Base-by-base conservation (phyloP, 805 yeast genomes). In the Martiniozyma abietophila region DNA sequence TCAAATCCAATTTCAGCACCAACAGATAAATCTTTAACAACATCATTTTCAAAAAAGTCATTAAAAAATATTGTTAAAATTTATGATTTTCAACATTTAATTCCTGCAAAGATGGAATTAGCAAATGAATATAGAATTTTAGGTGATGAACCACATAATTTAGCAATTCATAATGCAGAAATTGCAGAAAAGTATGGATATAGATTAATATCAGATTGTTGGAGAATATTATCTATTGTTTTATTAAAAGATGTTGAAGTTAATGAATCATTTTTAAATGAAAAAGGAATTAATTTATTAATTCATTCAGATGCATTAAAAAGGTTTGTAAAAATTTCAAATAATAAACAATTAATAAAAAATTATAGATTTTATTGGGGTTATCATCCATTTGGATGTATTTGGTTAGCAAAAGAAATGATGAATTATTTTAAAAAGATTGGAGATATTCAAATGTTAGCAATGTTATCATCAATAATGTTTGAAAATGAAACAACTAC, bases 361-460 rank as follows among this genome's bases (percentile, higher is more conserved):
- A 45, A 45, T 36, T 47, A 42, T 32, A 38, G 56, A 16, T 71
- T 73, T 40, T 71, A 67, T 38, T 88, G 96, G 96, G 89, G 89
- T 0, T 58, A 69, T 4, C 94, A 83, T 51, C 88, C 86, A 0
- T 71, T 79, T 51, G 95, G 94, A 1, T 66, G 75, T 25, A 45
- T 65, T 9, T 73, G 84, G 81, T 59, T 84, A 16, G 21, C 22
- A 5, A 65, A 65, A 18, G 71, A 74, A 39, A 61, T 85, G 25
- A 63, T 88, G 48, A 49, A 53, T 1, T 77, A 78, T 46, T 85
- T 77, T 50, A 92, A 79, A 46, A 57, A 48, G 22, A 49, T 64
- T 27, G 74, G 77, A 2, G 80, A 89, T 48, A 57, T 84, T 18
- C 96, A 89, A 53, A 84, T 89, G 95, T 60, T 88, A 17, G 95